Percentiles rank a stretch among this genome's conserved stretches.
Conservation (phyloP, 2,329 filamentous ascomycete genomes). For the Teratosphaeria nubilosa region DNA sequence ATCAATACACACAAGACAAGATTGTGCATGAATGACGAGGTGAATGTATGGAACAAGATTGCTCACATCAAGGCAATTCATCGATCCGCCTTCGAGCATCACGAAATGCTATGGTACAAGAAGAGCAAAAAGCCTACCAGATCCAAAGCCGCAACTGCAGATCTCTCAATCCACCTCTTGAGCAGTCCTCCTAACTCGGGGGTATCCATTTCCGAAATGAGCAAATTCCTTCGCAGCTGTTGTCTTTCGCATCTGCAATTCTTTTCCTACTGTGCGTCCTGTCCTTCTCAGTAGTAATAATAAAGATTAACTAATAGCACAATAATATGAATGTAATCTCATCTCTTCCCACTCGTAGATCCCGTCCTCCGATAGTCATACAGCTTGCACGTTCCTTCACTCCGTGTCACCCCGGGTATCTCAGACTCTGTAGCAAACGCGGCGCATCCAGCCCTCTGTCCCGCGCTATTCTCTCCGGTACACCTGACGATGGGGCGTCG, state of each 20-base stretch:
- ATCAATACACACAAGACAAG: background rate
- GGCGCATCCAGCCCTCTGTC: background rate
- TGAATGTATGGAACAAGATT: background rate
- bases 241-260: background rate
- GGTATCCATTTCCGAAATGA: background rate
- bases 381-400: background rate
- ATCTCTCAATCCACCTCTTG: background rate
- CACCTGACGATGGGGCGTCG: background rate
- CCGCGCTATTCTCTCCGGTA: background rate
- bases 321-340: background rate
- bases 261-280: background rate
- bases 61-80: background rate
- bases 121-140: background rate
- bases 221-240: background rate
- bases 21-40: background rate
- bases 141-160: background rate
- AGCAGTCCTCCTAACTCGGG: background rate
- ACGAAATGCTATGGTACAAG: background rate
- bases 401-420: background rate
- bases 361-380: background rate
- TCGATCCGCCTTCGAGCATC: background rate
- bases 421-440: background rate
- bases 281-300: background rate
- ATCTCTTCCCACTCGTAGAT: background rate
- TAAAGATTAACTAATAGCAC: background rate